Conservation (phyloP, 768 basidiomycete species). For the Phlebiopsis flavidoalba region DNA sequence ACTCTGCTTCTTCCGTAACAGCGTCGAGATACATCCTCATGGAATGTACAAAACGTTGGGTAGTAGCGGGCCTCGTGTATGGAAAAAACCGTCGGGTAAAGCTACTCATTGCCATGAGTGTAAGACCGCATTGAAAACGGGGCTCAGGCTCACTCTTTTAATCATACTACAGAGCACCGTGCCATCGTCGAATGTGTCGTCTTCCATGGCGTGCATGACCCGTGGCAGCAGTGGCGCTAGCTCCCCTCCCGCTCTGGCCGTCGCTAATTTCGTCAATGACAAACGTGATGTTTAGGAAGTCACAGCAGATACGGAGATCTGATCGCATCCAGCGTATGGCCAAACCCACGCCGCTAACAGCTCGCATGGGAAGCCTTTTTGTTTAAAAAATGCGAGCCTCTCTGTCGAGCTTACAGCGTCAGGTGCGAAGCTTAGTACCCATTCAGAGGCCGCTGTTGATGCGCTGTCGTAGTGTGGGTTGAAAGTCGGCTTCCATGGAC, state of each 20-base stretch:
- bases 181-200: slow-evolving; percentile 47
- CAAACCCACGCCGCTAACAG: slow-evolving; percentile 59
- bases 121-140: background rate
- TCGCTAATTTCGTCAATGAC: slow-evolving; percentile 67
- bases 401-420: slow-evolving; percentile 45
- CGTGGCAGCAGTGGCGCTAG: slow-evolving; percentile 44
- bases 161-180: slow-evolving; percentile 56
- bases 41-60: slow-evolving; percentile 44
- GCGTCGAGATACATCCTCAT: slow-evolving; percentile 52
- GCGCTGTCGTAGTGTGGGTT: slow-evolving; percentile 56
- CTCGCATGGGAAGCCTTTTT: slow-evolving; percentile 56
- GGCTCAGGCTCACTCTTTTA: slow-evolving; percentile 43
- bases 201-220: slow-evolving; percentile 48
- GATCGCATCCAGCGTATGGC: slow-evolving; percentile 50
- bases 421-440: slow-evolving; percentile 49
- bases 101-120: slow-evolving; percentile 27
- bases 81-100: slow-evolving; percentile 44
- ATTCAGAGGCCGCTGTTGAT: slow-evolving; percentile 50
- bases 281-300: slow-evolving; percentile 62
- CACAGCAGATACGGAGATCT: slow-evolving; percentile 56
- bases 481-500: slow-evolving; percentile 40
- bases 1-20: slow-evolving; percentile 53
- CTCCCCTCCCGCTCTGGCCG: slow-evolving; percentile 54
- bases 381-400: slow-evolving; percentile 57
- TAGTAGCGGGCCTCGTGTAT: slow-evolving; percentile 38